Evolutionary conservation across 176 grass and related monocot genomes (phyloP), one percentile per base, ranked within the genome.

Genomic region (Puya raimondii): DNA sequence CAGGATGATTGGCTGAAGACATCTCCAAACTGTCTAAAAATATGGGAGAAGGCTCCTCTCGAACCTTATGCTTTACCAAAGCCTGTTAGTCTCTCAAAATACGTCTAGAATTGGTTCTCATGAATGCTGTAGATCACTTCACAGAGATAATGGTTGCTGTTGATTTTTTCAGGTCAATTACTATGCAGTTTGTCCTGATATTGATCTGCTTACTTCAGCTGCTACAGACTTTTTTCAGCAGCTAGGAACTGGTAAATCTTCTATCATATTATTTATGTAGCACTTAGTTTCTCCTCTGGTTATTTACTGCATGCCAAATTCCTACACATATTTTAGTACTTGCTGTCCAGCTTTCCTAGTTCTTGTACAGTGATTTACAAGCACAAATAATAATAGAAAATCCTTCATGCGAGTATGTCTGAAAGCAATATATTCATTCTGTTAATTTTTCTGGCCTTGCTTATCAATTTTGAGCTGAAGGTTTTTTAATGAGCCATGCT

Each of bases 1-100:
- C 94, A 97, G 89, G 94, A 97, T 78, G 94, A 97, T 86, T 97
- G 94, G 94, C 71, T 97, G 61, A 90, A 92, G 71, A 79, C 84
- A 47, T 90, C 93, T 64, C 77, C 77, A 63, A 90, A 90, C 68
- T 83, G 81, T 63, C 74, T 97, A 42, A 88, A 83, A 73, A 71
- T 89, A 15, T 97, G 94, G 94, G 94, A 97, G 82, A 92, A 97
- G 51, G 89, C 82, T 80, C 94, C 94, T 79, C 81, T 92, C 42
- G 94, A 97, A 90, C 94, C 94, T 73, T 97, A 97, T 71, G 94
- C 89, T 73, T 90, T 69, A 59, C 82, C 89, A 29, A 97, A 97
- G 75, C 89, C 86, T 65, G 94, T 97, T 83, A 88, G 82, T 65
- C 72, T 57, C 18, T 22, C 74, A 66, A 66, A 54, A 23, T 64